Evolutionary conservation across 2,329 filamentous ascomycete species (phyloP).

Genomic region (Tolypocladium nubicola): DNA sequence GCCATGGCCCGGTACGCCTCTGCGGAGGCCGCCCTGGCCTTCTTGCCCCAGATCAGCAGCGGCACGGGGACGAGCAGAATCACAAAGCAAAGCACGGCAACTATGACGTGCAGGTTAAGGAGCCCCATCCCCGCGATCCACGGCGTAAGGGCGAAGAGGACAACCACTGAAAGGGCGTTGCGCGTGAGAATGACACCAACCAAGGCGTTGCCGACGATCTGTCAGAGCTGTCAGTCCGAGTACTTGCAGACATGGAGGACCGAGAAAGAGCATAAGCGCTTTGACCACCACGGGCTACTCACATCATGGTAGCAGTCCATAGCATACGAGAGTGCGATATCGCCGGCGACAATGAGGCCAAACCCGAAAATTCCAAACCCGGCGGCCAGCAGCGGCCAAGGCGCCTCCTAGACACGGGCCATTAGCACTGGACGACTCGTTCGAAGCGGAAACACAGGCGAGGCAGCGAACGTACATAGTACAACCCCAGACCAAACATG

Average conservation of each 20-base stretch:
- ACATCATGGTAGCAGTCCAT: slow-evolving; percentile 26
- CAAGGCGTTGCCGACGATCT: slow-evolving; percentile 14
- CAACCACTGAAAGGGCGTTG: slow-evolving; percentile 10
- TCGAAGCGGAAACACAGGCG: too few relatives aligned
- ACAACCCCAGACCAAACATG: slow-evolving; percentile 23
- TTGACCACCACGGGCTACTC: slow-evolving; percentile 1
- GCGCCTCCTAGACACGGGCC: slow-evolving; percentile 15
- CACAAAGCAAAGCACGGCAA: slow-evolving; percentile 1
- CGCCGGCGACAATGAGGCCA: slow-evolving; percentile 22
- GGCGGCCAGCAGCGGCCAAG: slow-evolving; percentile 26
- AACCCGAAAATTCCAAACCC: slow-evolving; percentile 25
- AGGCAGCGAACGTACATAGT: slow-evolving; percentile 13
- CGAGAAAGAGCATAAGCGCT: not conserved
- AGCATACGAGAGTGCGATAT: slow-evolving; percentile 20
- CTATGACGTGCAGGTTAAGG: slow-evolving; percentile 5
- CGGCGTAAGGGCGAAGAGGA: slow-evolving; percentile 10
- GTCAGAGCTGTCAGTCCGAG: not conserved
- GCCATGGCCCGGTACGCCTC: slow-evolving; percentile 2
- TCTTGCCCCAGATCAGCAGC: slow-evolving; percentile 7
- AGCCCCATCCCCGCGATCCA: slow-evolving; percentile 14
- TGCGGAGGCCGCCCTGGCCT: slow-evolving; percentile 2
- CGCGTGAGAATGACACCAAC: slow-evolving; percentile 13
- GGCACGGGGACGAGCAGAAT: slow-evolving; percentile 4
- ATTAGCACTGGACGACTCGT: not conserved
- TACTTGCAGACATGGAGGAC: not conserved